Evolutionary conservation across 2,329 filamentous ascomycete species (phyloP).

Genomic region (Macrophomina tecta): DNA sequence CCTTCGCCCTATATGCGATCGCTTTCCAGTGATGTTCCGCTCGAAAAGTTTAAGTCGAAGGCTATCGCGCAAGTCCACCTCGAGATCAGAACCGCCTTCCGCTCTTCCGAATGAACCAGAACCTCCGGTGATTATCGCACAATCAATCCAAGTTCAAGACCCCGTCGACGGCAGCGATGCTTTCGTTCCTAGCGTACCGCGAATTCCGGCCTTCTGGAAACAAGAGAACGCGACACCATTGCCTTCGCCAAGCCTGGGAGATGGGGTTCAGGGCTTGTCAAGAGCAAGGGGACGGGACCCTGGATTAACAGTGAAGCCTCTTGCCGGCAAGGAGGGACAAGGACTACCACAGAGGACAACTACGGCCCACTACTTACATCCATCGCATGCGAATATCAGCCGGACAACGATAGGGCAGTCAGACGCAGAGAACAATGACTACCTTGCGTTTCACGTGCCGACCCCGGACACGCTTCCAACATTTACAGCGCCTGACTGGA

Average conservation of each 20-base stretch:
- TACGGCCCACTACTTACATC: background rate
- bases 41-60: background rate
- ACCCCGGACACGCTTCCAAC: constrained; percentile 5
- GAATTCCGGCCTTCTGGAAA: constrained; percentile 5
- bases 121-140: background rate
- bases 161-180: background rate
- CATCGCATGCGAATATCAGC: background rate
- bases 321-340: background rate
- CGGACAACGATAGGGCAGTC: background rate
- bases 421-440: background rate
- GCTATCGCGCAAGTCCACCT: background rate
- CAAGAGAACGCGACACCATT: background rate
- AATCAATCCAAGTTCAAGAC: no score
- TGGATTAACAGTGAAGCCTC: background rate
- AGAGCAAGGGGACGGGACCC: constrained; percentile 1
- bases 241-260: background rate
- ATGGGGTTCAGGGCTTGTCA: background rate
- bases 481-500: constrained; percentile 7
- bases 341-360: background rate
- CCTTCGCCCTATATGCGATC: background rate
- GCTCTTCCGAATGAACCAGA: background rate
- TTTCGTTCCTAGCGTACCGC: background rate
- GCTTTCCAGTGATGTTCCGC: background rate
- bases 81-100: background rate
- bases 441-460: background rate